Evolutionary conservation across 2,329 filamentous ascomycete genomes (phyloP).

Genomic region (Saccharata proteae): DNA sequence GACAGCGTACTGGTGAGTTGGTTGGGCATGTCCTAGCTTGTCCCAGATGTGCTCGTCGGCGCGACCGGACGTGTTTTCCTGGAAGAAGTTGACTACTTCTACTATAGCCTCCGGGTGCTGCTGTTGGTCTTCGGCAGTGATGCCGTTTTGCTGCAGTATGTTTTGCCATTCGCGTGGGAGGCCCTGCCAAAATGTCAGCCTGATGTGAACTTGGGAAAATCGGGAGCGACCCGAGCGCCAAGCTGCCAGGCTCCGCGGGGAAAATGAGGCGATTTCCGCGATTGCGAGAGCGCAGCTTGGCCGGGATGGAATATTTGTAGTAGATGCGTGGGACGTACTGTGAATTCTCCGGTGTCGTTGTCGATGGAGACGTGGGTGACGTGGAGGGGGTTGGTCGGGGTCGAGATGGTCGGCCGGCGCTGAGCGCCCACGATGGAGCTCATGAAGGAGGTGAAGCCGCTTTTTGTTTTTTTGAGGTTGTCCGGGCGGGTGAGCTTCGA

Average conservation of each 20-base stretch:
- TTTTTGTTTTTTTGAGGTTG: conserved; percentile 27
- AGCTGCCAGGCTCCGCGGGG: too few species aligned
- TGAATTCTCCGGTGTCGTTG: conserved; percentile 91
- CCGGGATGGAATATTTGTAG: too few species aligned
- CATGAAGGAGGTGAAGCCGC: conserved; percentile 27
- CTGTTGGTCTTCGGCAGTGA: conserved; percentile 89
- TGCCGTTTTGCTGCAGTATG: conserved; percentile 87
- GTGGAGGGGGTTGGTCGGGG: conserved; percentile 92
- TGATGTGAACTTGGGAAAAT: too few species aligned
- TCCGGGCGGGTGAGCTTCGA: conserved; percentile 21
- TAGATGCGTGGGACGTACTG: conserved; percentile 42
- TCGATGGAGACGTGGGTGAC: conserved; percentile 97
- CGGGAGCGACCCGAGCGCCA: too few species aligned
- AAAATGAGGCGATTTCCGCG: too few species aligned
- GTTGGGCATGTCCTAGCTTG: conserved; percentile 83
- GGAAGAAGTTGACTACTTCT: conserved; percentile 93
- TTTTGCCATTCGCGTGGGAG: conserved; percentile 97
- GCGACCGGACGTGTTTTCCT: conserved; percentile 73
- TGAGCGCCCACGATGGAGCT: conserved; percentile 46
- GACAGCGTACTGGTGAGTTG: conserved; percentile 25
- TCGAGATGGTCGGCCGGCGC: conserved; percentile 88
- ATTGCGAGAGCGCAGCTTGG: too few species aligned
- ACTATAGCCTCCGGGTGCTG: conserved; percentile 93
- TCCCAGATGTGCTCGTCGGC: conserved; percentile 84
- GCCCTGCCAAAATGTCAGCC: conserved; percentile 45